Evolutionary conservation across 2,329 filamentous ascomycete species (phyloP).

Genomic region (Conoideocrella luteorostrata): DNA sequence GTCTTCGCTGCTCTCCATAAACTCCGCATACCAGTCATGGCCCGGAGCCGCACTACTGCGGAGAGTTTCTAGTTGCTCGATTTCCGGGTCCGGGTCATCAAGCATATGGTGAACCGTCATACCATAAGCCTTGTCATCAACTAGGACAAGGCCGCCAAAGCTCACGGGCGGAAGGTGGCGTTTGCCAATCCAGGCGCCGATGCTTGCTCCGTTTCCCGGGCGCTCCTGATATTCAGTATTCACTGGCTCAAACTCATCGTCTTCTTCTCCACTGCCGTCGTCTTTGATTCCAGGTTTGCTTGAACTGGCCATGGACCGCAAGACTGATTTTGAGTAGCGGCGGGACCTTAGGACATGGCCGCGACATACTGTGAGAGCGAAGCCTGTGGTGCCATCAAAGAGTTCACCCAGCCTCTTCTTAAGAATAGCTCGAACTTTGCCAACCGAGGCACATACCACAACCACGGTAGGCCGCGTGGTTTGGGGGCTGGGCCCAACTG

Average conservation of each 20-base stretch:
- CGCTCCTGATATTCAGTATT: slow-evolving; percentile 74
- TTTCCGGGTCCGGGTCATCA: slow-evolving; percentile 57
- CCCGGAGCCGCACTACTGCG: slow-evolving; percentile 34
- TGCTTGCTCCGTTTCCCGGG: slow-evolving; percentile 82
- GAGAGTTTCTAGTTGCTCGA: slow-evolving; percentile 19
- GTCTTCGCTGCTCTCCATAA: slow-evolving; percentile 34
- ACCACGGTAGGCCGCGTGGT: slow-evolving; percentile 66
- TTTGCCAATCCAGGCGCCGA: slow-evolving; percentile 81
- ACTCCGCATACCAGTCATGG: slow-evolving; percentile 37
- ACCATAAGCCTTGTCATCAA: slow-evolving; percentile 79
- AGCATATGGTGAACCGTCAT: slow-evolving; percentile 98
- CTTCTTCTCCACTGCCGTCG: slow-evolving; percentile 33
- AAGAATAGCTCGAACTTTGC: slow-evolving; percentile 64
- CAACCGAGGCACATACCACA: slow-evolving; percentile 69
- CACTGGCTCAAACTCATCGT: slow-evolving; percentile 35
- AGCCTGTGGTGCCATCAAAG: slow-evolving; percentile 57
- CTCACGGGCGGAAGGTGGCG: slow-evolving; percentile 86
- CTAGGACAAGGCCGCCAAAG: slow-evolving; percentile 78
- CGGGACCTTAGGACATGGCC: slow-evolving; percentile 61
- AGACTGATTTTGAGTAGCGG: slow-evolving; percentile 28
- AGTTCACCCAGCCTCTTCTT: slow-evolving; percentile 59
- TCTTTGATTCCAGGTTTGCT: slow-evolving; percentile 6
- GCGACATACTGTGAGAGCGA: slow-evolving; percentile 64
- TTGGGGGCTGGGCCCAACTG: slow-evolving; percentile 61
- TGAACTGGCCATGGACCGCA: slow-evolving; percentile 24